Conservation (phyloP, 768 basidiomycete genomes). For the Amylocystis lapponica region DNA sequence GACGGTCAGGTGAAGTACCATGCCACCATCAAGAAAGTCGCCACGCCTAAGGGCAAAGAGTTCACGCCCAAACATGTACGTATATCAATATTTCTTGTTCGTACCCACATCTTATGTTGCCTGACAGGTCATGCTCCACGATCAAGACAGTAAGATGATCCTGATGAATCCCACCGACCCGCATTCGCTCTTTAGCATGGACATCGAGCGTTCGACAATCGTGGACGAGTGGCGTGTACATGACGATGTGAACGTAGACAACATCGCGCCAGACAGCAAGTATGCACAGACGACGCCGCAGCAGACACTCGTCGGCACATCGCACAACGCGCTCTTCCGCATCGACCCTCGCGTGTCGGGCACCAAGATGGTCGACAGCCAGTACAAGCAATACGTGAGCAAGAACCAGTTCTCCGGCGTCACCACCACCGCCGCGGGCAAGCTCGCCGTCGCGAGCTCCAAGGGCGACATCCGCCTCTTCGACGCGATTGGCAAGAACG, state of each 20-base stretch:
- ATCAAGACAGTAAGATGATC: constrained; percentile 94
- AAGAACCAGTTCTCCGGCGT: constrained; percentile 96
- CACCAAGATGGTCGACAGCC: constrained; percentile 87
- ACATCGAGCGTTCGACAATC: constrained; percentile 91
- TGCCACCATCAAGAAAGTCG: constrained; percentile 80
- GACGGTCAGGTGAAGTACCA: constrained; percentile 75
- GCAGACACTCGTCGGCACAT: constrained; percentile 90
- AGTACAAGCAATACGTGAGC: constrained; percentile 92
- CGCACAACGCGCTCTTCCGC: constrained; percentile 94
- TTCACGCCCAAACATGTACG: constrained; percentile 84
- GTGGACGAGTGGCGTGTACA: constrained; percentile 99
- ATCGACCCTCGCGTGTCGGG: constrained; percentile 95
- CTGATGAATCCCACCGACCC: constrained; percentile 79
- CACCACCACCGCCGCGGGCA: constrained; percentile 79
- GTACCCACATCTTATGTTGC: constrained; percentile 1
- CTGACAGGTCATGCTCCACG: constrained; percentile 98
- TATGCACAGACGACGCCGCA: constrained; percentile 90
- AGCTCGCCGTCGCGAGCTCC: constrained; percentile 89
- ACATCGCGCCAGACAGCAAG: constrained; percentile 90
- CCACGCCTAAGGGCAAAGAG: constrained; percentile 71
- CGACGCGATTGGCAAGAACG: constrained; percentile 95
- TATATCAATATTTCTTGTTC: constrained; percentile 7
- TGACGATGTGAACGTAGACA: constrained; percentile 77
- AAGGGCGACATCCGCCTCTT: constrained; percentile 97
- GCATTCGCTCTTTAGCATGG: constrained; percentile 82